A percentile compares a stretch with the other conserved stretches of the same genome.
These are phyloP conservation scores for Pseudomonodictys pantanalensis DNA, from an alignment of 495 filamentous ascomycete species.

Conservation along the genomic window DNA sequence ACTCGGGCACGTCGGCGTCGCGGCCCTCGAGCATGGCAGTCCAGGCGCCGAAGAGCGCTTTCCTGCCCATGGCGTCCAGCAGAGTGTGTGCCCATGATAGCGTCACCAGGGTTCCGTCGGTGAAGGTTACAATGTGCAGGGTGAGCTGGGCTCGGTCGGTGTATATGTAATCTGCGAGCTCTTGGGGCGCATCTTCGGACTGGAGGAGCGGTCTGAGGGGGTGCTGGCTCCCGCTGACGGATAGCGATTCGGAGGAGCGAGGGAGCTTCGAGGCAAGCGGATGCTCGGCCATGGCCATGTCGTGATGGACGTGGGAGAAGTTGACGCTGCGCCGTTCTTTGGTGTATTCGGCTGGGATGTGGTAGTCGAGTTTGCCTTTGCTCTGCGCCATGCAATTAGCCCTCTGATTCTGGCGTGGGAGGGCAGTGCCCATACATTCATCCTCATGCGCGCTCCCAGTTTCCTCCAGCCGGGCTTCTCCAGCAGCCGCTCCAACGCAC, in stretches of 20 bases:
- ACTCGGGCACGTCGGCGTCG: conserved; percentile 11
- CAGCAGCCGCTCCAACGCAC: conserved; percentile 5
- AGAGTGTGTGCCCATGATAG: conserved; percentile 24
- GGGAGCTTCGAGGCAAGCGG: neutral
- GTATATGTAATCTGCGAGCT: conserved; percentile 8
- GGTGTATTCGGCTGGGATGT: conserved; percentile 4
- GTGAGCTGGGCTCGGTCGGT: conserved; percentile 11
- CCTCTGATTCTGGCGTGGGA: neutral
- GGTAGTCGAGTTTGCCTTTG: conserved; percentile 13
- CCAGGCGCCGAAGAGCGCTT: conserved; percentile 10
- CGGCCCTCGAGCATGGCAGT: conserved; percentile 8
- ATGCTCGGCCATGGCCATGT: neutral
- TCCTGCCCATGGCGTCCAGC: conserved; percentile 17
- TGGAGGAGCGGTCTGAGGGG: neutral
- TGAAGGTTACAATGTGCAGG: conserved; percentile 18
- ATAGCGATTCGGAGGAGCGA: neutral
- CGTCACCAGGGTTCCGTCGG: conserved; percentile 16
- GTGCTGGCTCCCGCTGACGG: neutral
- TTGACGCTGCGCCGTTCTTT: neutral
- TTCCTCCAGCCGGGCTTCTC: conserved; percentile 16
- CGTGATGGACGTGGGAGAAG: neutral
- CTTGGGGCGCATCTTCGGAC: neutral
- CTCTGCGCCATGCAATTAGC: neutral
- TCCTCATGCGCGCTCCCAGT: conserved; percentile 7
- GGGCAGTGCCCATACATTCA: conserved; percentile 5